A percentile compares a stretch with the other conserved stretches of the same genome.
Evolutionary conservation across 2,329 filamentous ascomycete genomes (phyloP).

Genomic region (Cladophialophora psammophila): DNA sequence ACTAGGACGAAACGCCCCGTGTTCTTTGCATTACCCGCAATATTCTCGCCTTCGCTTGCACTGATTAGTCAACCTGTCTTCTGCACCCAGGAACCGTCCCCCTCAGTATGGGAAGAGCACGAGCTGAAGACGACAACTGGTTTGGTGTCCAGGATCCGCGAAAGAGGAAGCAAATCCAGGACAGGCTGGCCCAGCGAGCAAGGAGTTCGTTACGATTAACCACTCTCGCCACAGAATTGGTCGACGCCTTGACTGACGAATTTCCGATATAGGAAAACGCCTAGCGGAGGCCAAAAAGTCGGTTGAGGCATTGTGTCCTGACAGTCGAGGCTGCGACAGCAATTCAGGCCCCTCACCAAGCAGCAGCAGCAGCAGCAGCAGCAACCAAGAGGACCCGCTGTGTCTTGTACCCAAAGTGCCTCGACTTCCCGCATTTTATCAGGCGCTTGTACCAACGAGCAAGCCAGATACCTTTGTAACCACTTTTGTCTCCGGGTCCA

Average conservation of each 20-base stretch:
- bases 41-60: not conserved
- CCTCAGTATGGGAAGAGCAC: conserved; percentile 19
- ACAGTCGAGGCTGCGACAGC: conserved; percentile 7
- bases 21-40: no score
- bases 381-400: not conserved
- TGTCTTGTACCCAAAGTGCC: conserved; percentile 9
- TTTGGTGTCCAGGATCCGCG: conserved; percentile 46
- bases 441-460: conserved; percentile 1
- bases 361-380: conserved; percentile 4
- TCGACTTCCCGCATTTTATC: not conserved
- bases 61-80: conserved; percentile 1
- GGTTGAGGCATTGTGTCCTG: conserved; percentile 23
- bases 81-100: not conserved
- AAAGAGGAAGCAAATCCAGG: conserved; percentile 51
- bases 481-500: conserved; percentile 8
- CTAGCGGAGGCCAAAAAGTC: conserved; percentile 28
- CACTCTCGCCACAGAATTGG: not conserved
- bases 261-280: conserved; percentile 17
- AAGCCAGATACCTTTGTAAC: not conserved
- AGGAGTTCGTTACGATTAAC: conserved; percentile 43
- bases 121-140: conserved; percentile 41
- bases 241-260: not conserved
- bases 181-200: conserved; percentile 49
- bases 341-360: not conserved
- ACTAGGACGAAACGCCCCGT: no score